phyloP scores from a whole-genome alignment of 257 asterid species.

The Solanum stenotomum region DNA sequence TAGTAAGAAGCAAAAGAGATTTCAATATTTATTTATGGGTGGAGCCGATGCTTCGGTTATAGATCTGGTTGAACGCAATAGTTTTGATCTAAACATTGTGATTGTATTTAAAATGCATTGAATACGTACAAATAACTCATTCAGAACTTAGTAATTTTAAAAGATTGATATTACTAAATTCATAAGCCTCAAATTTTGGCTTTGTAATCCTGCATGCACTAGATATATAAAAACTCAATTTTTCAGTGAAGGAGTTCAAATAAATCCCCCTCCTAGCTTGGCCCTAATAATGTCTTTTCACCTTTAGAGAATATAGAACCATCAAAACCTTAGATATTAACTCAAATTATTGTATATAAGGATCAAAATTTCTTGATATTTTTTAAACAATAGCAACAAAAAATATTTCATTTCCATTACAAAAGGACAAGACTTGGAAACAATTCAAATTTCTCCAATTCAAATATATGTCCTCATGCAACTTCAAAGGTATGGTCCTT shows the following conservation, averaged over 20 bases:
- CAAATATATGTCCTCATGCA: background rate
- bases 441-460: background rate
- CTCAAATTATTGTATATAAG: background rate
- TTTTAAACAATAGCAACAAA: background rate
- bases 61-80: fast-evolving
- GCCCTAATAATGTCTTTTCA: background rate
- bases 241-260: background rate
- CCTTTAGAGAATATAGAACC: background rate
- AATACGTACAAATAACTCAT: background rate
- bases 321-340: background rate
- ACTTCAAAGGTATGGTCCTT: background rate
- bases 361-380: background rate
- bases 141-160: background rate
- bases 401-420: background rate
- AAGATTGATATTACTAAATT: background rate
- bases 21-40: background rate
- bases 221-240: background rate
- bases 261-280: background rate
- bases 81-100: background rate
- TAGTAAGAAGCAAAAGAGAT: background rate
- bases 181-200: background rate
- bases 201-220: too few relatives aligned
- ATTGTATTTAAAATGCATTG: background rate
- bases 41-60: background rate
- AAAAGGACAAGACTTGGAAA: background rate